phyloP scores from a whole-genome alignment of 345 rosid genomes.

The Gossypium arboreum region DNA sequence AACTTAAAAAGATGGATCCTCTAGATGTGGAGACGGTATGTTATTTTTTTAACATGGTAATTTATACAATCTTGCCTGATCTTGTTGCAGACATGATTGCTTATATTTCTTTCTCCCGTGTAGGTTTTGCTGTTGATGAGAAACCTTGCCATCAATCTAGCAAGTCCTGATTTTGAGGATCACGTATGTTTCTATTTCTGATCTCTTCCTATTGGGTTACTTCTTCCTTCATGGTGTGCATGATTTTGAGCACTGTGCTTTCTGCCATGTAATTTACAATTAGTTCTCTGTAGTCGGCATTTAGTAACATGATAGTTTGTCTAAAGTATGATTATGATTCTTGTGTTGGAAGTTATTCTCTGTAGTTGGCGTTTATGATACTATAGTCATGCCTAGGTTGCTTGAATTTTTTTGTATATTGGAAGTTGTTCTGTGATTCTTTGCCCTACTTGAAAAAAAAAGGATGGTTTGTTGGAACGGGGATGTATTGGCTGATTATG shows the following conservation, averaged over 20 bases:
- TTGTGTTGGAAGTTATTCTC: neutral
- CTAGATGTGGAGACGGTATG: constrained; percentile 89
- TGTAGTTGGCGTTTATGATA: neutral
- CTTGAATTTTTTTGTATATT: neutral
- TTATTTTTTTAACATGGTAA: neutral
- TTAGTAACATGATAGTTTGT: constrained; percentile 1
- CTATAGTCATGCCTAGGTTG: neutral
- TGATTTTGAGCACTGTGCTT: neutral
- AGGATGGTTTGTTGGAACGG: neutral
- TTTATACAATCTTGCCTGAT: constrained; percentile 3
- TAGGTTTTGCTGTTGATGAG: constrained; percentile 89
- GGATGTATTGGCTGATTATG: neutral
- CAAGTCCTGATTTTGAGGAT: constrained; percentile 88
- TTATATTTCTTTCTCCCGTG: constrained; percentile 20
- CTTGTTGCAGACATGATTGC: neutral
- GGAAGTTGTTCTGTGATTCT: neutral
- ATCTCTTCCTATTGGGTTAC: neutral
- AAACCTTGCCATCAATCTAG: constrained; percentile 81
- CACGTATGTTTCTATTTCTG: constrained; percentile 50
- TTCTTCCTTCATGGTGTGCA: neutral
- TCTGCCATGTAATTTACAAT: neutral
- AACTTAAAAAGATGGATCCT: constrained; percentile 78
- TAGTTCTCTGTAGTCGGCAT: constrained; percentile 2
- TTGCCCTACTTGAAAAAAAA: neutral
- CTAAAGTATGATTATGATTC: neutral